Base-by-base conservation (phyloP, 768 basidiomycete genomes). In the Psilocybe sp. region DNA sequence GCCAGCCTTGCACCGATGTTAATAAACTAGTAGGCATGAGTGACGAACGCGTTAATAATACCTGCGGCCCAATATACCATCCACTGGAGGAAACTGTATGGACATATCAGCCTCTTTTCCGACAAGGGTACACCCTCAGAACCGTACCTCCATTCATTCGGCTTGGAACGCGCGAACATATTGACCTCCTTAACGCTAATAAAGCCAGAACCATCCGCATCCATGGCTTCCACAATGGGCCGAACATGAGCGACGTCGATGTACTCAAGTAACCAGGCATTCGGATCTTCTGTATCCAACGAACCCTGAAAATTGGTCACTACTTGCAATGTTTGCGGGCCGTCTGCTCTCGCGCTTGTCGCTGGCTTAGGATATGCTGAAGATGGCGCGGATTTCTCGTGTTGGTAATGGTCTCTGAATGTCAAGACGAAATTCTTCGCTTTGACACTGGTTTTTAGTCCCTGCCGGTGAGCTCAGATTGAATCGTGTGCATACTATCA, bases 1-100 rank as follows among this genome's bases (percentile, higher is more conserved):
- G 53, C 53, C 53, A 54, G 4, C 53, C 53, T 54, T 19, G 4
- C 3, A 14, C 37, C 9, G 28, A 28, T 28, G 23, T 8, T 33
- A 5, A 15, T 20, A 6, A 36, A 14, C 14, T 40, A 15, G 13
- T 35, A 23, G 18, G 0, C 10, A 38, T n/a, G 16, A 33, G 36
- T 9, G 14, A 23, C 31, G 10, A 23, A 14, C 34, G 2, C n/a
- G 8, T 16, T n/a, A n/a, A 32, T 14, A 32, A 32, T 23, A 47
- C 63, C 63, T 20, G 57, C 61, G 0, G 63, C 63, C 64, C 66
- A 68, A 37, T 61, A 66, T 1, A 61, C 64, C 6, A 68, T 49
- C 66, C 66, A 68, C 11, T 56, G 53, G 4, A 61, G 47, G 2
- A 68, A 55, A 40, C 66, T 68, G 34, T 15, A 37, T 31, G n/a